Evolutionary conservation across 345 rosid species (phyloP).

Genomic region (Aegle marmelos): DNA sequence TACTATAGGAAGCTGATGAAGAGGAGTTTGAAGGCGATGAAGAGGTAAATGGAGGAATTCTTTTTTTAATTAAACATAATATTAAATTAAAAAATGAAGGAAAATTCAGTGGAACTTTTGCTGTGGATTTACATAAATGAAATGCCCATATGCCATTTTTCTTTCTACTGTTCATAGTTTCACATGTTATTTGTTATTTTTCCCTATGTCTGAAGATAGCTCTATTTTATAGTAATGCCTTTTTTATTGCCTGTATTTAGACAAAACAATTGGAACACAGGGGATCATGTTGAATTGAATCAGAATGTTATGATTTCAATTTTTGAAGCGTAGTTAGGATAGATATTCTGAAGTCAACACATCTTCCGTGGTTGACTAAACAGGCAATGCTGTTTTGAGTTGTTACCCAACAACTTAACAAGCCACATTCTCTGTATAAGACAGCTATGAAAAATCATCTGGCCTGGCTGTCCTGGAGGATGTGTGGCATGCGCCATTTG

Average conservation of each 20-base stretch:
- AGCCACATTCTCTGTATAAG: neutral
- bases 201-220: neutral
- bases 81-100: neutral
- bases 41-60: constrained; percentile 36
- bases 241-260: neutral
- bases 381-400: neutral
- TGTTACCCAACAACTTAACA: neutral
- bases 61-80: neutral
- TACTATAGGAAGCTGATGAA: constrained; percentile 67
- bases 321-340: neutral
- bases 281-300: neutral
- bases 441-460: neutral
- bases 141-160: neutral
- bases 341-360: neutral
- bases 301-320: neutral
- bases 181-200: neutral
- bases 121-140: neutral
- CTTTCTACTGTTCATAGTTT: neutral
- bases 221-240: neutral
- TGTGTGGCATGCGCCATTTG: neutral
- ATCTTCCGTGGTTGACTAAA: neutral
- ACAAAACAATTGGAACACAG: neutral
- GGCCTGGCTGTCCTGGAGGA: neutral
- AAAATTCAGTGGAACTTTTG: neutral
- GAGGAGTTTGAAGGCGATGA: constrained; percentile 62